Percentiles rank a stretch among this genome's conserved stretches.
phyloP scores from a whole-genome alignment of 225 moss, liverwort and hornwort species.

The Climacium dendroides region DNA sequence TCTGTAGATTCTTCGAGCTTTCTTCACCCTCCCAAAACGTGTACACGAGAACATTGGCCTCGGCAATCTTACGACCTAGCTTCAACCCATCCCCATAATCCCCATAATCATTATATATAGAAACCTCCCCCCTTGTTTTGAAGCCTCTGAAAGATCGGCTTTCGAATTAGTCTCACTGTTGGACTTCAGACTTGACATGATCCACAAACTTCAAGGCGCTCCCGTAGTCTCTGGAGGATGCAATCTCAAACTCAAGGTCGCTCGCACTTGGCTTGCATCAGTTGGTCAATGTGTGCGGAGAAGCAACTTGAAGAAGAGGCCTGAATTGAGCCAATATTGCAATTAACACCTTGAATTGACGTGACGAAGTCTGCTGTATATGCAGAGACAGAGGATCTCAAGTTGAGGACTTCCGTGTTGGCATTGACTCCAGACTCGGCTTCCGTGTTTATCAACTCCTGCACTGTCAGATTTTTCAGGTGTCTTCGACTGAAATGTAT shows the following conservation, averaged over 20 bases:
- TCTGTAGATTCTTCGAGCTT: neutral
- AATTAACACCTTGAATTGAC: neutral
- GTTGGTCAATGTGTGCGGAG: neutral
- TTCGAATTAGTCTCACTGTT: neutral
- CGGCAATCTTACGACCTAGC: neutral
- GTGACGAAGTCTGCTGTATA: neutral
- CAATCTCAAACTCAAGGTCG: neutral
- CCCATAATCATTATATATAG: too few relatives aligned
- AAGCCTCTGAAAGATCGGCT: neutral
- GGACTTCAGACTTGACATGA: neutral
- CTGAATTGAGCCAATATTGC: neutral
- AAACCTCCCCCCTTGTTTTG: neutral
- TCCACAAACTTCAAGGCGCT: neutral
- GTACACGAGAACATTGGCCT: neutral
- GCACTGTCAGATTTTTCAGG: neutral
- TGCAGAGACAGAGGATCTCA: neutral
- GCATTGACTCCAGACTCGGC: neutral
- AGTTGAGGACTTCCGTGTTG: neutral
- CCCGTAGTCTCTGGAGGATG: neutral
- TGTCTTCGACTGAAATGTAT: neutral
- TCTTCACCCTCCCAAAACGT: neutral
- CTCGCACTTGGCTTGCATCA: neutral
- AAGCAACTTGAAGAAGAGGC: neutral
- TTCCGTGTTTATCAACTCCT: neutral
- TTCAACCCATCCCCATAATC: neutral